Evolutionary conservation across 495 filamentous ascomycete genomes (phyloP).

Genomic region (Aspergillus leporis): DNA sequence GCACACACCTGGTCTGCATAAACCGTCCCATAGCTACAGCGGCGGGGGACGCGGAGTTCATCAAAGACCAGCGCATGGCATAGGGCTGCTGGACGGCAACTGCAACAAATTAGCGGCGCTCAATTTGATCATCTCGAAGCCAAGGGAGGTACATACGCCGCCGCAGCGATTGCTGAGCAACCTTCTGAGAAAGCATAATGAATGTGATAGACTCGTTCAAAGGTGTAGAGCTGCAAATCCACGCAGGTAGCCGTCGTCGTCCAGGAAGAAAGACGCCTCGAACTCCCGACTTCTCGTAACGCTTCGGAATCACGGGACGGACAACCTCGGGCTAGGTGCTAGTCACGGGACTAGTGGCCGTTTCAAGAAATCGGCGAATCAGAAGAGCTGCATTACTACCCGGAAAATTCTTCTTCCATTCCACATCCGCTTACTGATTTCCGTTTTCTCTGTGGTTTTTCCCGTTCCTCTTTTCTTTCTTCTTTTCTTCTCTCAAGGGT

Average conservation of each 20-base stretch:
- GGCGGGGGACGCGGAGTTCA: constrained; percentile 51
- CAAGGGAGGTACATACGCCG: constrained; percentile 54
- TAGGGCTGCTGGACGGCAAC: constrained; percentile 54
- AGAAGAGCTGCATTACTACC: constrained; percentile 33
- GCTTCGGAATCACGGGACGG: constrained; percentile 42
- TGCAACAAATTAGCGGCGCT: constrained; percentile 24
- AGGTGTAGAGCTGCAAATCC: constrained; percentile 11
- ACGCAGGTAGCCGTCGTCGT: constrained; percentile 20
- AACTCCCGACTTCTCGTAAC: constrained; percentile 29
- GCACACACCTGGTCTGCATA: constrained; percentile 56
- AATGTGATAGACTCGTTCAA: constrained; percentile 18
- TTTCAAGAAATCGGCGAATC: constrained; percentile 34
- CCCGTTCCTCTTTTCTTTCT: constrained; percentile 15
- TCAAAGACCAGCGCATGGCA: constrained; percentile 47
- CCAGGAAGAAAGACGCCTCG: constrained; percentile 25
- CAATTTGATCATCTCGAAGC: constrained; percentile 17
- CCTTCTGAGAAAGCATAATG: constrained; percentile 67
- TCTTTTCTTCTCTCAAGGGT: constrained; percentile 39
- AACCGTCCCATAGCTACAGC: constrained; percentile 49
- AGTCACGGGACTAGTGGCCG: constrained; percentile 32
- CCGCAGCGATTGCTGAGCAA: constrained; percentile 66
- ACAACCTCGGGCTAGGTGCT: constrained; percentile 45
- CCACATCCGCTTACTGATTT: constrained; percentile 17
- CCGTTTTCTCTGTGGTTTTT: constrained; percentile 13
- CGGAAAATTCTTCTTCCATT: constrained; percentile 43